Percentiles rank a stretch among this genome's conserved stretches.
Conservation (phyloP, 139 green algal species). For the Chlamydomonas asymmetrica region DNA sequence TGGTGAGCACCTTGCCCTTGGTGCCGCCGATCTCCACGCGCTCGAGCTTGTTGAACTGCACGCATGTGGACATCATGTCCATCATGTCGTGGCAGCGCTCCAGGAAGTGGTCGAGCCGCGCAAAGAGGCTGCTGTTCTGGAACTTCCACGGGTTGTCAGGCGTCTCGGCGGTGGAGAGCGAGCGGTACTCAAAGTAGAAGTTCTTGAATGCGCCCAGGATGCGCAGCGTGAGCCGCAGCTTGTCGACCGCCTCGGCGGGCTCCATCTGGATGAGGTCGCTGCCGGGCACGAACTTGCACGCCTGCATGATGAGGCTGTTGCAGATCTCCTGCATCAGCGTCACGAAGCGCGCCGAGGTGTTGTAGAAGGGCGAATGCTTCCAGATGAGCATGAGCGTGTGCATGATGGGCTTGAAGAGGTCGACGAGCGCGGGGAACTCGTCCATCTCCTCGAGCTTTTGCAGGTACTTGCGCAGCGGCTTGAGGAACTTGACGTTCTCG, state of each 20-base stretch:
- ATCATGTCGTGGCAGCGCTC: conserved; percentile 85
- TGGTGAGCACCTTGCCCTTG: conserved; percentile 76
- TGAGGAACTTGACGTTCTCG: conserved; percentile 81
- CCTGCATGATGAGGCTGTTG: conserved; percentile 90
- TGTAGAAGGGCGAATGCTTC: conserved; percentile 86
- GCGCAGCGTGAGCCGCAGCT: conserved; percentile 77
- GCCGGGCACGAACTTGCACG: conserved; percentile 72
- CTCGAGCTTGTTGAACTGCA: conserved; percentile 88
- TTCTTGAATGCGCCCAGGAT: conserved; percentile 85
- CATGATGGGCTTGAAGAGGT: conserved; percentile 86
- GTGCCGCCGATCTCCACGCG: conserved; percentile 87
- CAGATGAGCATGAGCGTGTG: conserved; percentile 91
- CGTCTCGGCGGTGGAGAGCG: conserved; percentile 38
- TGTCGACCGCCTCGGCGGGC: conserved; percentile 79
- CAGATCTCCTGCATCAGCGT: conserved; percentile 85
- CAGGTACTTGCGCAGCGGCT: conserved; percentile 72
- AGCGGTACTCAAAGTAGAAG: conserved; percentile 85
- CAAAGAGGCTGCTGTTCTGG: conserved; percentile 80
- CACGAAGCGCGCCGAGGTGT: conserved; percentile 74
- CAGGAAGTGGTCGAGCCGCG: conserved; percentile 79
- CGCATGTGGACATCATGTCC: conserved; percentile 74
- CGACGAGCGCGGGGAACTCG: conserved; percentile 74
- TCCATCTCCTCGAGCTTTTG: conserved; percentile 82
- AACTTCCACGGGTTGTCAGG: conserved; percentile 85
- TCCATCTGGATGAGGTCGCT: conserved; percentile 79